Evolutionary conservation across 1,139 yeast species (phyloP).

Genomic region (Sugiyamaella xylanicola): DNA sequence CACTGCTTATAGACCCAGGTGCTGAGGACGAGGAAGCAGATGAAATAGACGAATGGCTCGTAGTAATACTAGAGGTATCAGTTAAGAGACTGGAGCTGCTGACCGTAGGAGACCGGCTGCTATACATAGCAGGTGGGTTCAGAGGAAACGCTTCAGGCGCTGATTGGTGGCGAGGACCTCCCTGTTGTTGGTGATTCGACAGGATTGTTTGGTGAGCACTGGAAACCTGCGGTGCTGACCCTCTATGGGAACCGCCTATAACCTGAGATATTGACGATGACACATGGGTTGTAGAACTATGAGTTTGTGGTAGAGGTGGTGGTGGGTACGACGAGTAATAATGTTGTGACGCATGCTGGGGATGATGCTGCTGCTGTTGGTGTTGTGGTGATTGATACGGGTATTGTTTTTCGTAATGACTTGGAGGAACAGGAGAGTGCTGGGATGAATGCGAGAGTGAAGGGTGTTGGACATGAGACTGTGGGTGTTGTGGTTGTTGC

Average conservation of each 20-base stretch:
- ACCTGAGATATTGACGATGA: slow-evolving; percentile 8
- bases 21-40: slow-evolving; percentile 18
- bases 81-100: not conserved
- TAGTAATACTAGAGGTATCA: not conserved
- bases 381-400: not conserved
- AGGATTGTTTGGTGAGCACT: not conserved
- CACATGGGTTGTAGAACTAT: not conserved
- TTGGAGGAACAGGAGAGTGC: slow-evolving; percentile 6
- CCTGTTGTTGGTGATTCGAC: slow-evolving; percentile 9
- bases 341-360: slow-evolving; percentile 4
- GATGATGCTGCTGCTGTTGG: slow-evolving; percentile 15
- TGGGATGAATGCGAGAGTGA: slow-evolving; percentile 18
- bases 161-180: slow-evolving; percentile 28
- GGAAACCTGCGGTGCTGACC: slow-evolving; percentile 15
- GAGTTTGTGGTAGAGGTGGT: slow-evolving; percentile 12
- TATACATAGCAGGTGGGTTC: slow-evolving; percentile 15
- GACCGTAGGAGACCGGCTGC: not conserved
- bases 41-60: slow-evolving; percentile 19
- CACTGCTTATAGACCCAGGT: slow-evolving; percentile 5
- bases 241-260: slow-evolving; percentile 13
- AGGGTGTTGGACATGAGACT: slow-evolving; percentile 1
- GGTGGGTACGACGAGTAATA: slow-evolving; percentile 15
- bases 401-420: not conserved
- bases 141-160: slow-evolving; percentile 29
- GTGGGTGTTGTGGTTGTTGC: slow-evolving; percentile 13